Base-by-base conservation (phyloP, 2,329 filamentous ascomycete genomes). In the Aspergillus flavus region DNA sequence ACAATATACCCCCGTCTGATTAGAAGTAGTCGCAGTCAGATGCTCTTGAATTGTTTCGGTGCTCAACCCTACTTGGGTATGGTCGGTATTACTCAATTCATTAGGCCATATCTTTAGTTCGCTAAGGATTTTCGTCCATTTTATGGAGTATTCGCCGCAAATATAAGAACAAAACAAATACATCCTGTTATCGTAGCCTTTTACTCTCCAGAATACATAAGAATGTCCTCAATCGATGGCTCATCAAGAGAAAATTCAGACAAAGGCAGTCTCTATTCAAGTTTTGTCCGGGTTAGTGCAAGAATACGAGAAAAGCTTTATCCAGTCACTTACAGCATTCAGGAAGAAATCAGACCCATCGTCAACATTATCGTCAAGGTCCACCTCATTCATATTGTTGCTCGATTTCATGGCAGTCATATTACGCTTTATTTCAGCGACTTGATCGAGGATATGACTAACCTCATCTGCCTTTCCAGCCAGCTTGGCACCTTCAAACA, bases 131-230 rank as follows among this genome's bases (percentile, higher is more conserved):
- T 16, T 41, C 16, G 2, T 19, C 16, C 36, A 9, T 9, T 41
- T 9, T 4, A 41, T 0, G 19, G 0, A 9, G 7, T 16, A 41
- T 19, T 16, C 16, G 12, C 12, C 12, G 5, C 12, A 36, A 0
- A 14, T 6, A 39, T 28, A 28, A 28, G 26, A 1, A 4, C 4
- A 28, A 28, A 28, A 7, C 1, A 28, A 28, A 7, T 0, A 7
- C 14, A 0, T 9, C 2, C n/a, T 14, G 5, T 4, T 6, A 14
- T 23, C 0, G n/a, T 14, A 23, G 1, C n/a, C 21, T 23, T 21
- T 26, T 4, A 52, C 48, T 28, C 48, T 10, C 48, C 48, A 28
- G 50, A n/a, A n/a, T 11, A 32, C 50, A 53, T 53, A 6, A 53
- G 19, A n/a, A 32, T 32, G 6, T 53, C 50, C 6, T 53, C 50